These are phyloP conservation scores for Kingdonia uniflora DNA, from an alignment of 164 flowering plant genomes.

Conservation along the genomic window DNA sequence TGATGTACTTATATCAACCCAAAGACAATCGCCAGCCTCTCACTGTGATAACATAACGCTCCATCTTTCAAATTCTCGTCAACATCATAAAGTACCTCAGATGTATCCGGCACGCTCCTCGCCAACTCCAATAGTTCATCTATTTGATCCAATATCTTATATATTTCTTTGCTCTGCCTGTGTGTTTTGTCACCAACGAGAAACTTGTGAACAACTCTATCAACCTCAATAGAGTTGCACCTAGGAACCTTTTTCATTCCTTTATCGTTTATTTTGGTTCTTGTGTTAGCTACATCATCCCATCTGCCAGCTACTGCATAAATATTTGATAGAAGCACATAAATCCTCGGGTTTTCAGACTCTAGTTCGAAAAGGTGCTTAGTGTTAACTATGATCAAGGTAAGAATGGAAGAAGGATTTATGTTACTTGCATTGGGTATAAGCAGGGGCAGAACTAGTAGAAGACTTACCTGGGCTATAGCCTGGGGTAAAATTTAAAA, in stretches of 20 bases:
- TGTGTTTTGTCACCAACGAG: conserved; percentile 9
- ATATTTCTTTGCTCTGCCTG: conserved; percentile 4
- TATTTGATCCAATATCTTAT: conserved; percentile 4
- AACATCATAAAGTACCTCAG: conserved; percentile 11
- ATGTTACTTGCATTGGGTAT: too few species aligned
- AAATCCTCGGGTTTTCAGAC: conserved; percentile 9
- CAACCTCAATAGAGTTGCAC: conserved; percentile 12
- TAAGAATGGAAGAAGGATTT: too few species aligned
- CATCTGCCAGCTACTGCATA: conserved; percentile 9
- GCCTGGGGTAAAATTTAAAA: too few species aligned
- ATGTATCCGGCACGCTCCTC: conserved; percentile 9
- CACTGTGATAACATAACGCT: conserved; percentile 14
- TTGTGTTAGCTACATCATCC: conserved; percentile 9
- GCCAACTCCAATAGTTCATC: conserved; percentile 8
- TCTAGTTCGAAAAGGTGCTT: conserved; percentile 9
- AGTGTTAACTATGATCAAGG: too few species aligned
- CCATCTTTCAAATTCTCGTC: conserved; percentile 22
- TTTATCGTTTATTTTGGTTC: conserved; percentile 9
- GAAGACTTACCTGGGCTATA: too few species aligned
- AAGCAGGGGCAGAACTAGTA: too few species aligned
- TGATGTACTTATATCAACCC: conserved; percentile 10
- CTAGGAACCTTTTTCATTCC: conserved; percentile 12
- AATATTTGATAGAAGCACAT: conserved; percentile 8
- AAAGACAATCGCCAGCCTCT: conserved; percentile 12
- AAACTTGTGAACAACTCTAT: conserved; percentile 12